Evolutionary conservation across 345 rosid species (phyloP), one percentile per base, ranked within the genome.

Genomic region (Pelargonium nanum): DNA sequence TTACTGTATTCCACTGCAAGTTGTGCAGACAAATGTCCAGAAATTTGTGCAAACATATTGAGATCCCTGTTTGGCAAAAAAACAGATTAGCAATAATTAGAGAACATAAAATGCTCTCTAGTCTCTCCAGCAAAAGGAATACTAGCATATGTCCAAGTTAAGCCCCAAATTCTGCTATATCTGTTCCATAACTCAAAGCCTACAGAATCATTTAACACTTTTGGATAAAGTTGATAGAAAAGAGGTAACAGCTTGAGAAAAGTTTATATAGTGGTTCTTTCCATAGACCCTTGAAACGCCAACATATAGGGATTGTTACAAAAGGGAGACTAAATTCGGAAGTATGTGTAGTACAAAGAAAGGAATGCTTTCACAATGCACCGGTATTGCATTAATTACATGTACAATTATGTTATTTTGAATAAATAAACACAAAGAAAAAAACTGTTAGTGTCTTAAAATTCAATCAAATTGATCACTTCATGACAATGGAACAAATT

Each of bases 41-140:
- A 93, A 93, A 22, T 89, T 89, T 62, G 94, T 81, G 77, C 99
- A 93, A 30, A 87, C 96, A 68, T 89, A 93, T 67, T 93, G 99
- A 0, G 99, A 96, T 60, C 97, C 99, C 99, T 93, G 84, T 65
- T 58, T 19, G 52, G 51, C 40, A 23, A 63, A 61, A 2, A 0
- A 59, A 69, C 22, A 61, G 26, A 20, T 6, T 12, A 2, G 2
- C 48, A 40, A 9, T 40, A 40, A 40, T 40, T 2, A 40, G 16
- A 7, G 16, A 40, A 40, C 48, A 40, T 40, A 40, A 8, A 40
- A 40, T 40, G 48, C 15, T 40, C 9, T 40, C 48, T 40, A 17
- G 2, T 40, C 9, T 40, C 48, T 40, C 48, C 48, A 40, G 2
- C 15, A 9, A 40, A 40, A 40, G 48, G 48, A 40, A 40, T 40